Base-by-base conservation (phyloP, 768 basidiomycete species). In the Leccinellum albellum region DNA sequence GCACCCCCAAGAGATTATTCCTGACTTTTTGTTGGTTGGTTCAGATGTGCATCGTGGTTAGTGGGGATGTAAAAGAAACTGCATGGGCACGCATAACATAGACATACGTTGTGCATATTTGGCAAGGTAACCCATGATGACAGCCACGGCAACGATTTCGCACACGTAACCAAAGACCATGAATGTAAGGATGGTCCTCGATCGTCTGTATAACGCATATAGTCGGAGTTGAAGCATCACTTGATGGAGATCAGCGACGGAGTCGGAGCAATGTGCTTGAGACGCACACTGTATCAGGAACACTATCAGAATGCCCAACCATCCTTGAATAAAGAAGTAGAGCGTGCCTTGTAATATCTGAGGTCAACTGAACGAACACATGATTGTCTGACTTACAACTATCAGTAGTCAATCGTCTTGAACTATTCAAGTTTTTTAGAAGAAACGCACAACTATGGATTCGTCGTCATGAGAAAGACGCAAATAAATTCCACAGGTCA, bases 171-270 rank as follows among this genome's bases (percentile, higher is more conserved):
- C 53, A 12, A 44, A 31, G 10, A 23, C 12, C 62, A 64, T 57
- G 37, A 64, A 4, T 1, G 32, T 35, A 14, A 61, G 23, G n/a
- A 64, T 12, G 8, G 35, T 32, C 20, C 24, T 55, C 3, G 63
- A 64, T 24, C 45, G 13, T 31, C 29, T 42, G 26, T 57, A 64
- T 37, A 61, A 29, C 6, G 58, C 49, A 20, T 64, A 61, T n/a
- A 64, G 31, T 9, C 59, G 58, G 40, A 40, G 53, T 53, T 61
- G 62, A 44, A 64, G 62, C 37, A 63, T 44, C 9, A 64, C 58
- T 64, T 37, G 32, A 21, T 9, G 14, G 3, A 9, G 6, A 26
- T 64, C 40, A 54, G 31, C 1, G 20, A 37, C n/a, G n/a, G 14
- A 23, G 17, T 17, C 6, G 13, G 4, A 44, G 10, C 3, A 10